Conservation (phyloP, 305 asterid genomes). For the Fraxinus floribunda region DNA sequence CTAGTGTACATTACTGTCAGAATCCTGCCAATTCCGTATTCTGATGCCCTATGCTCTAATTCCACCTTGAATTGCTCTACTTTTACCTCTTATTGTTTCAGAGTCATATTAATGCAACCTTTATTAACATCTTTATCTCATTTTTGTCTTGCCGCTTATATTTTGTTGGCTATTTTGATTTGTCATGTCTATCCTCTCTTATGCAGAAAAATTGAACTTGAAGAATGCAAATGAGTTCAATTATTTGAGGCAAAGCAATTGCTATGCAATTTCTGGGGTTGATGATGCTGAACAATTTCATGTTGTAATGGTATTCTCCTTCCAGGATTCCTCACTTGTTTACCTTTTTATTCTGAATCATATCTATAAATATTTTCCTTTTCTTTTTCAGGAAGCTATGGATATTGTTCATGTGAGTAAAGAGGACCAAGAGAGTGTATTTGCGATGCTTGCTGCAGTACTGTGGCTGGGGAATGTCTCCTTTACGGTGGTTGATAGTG, state of each 20-base stretch:
- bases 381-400: conserved; percentile 71
- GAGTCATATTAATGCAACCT: not conserved
- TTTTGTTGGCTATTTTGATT: conserved; percentile 1
- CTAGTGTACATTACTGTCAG: not conserved
- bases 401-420: conserved; percentile 84
- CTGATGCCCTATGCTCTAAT: not conserved
- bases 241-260: conserved; percentile 79
- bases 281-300: conserved; percentile 92
- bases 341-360: conserved; percentile 16
- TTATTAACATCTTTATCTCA: not conserved
- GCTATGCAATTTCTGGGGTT: conserved; percentile 74
- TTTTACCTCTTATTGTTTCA: not conserved
- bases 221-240: conserved; percentile 70
- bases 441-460: conserved; percentile 94
- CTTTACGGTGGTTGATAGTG: conserved; percentile 68
- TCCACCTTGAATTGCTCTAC: not conserved
- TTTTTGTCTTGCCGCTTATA: not conserved
- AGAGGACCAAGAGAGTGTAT: conserved; percentile 85
- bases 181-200: conserved; percentile 20
- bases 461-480: conserved; percentile 88
- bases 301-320: conserved; percentile 55
- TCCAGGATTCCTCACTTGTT: conserved; percentile 19
- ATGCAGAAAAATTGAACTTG: conserved; percentile 71
- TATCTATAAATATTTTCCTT: conserved; percentile 22
- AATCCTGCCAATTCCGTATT: not conserved